Evolutionary conservation across 2,329 filamentous ascomycete genomes (phyloP), one percentile per base, ranked within the genome.

Genomic region (Triangularia verruculosa): DNA sequence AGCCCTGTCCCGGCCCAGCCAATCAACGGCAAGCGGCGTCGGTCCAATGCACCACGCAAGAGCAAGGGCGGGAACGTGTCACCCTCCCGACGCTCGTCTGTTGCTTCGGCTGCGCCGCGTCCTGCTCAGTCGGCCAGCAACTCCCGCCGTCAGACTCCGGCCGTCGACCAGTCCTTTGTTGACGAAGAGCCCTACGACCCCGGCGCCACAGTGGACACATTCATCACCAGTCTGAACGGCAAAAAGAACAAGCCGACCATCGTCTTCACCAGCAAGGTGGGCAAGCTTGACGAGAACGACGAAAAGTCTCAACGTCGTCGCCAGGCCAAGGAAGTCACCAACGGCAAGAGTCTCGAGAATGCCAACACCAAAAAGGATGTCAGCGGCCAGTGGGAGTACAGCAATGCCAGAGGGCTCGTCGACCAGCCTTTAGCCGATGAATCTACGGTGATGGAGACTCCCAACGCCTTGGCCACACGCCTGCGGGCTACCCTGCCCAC

Each of bases 281-380:
- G 69, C 57, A 64, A 62, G 28, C 62, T 70, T 9, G 70, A 72
- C 20, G 69, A 71, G 34, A 69, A 69, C 17, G 70, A 74, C 43
- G 62, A 65, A 1, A 70, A 69, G 59, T 58, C 66, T 7, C 70
- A 61, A n/a, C 66, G 74, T 57, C 73, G 72, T 11, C 69, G 68
- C 59, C 69, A 68, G 51, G 71, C 74, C 58, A 71, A 70, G 52
- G 63, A 63, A 7, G 59, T 73, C 17, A 81, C 79, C 61, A 56
- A 52, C 54, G 34, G 62, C 47, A 54, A 27, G 51, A 15, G 25
- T 13, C 3, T 28, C 2, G 51, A 54, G 51, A 15, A 54, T 24
- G 20, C 51, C 51, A 28, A 27, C 13, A 25, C 51, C 4, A 54
- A 54, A 13, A 54, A 28, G 25, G 22, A 54, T 25, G 25, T 12